Evolutionary conservation across 2,329 filamentous ascomycete species (phyloP), one percentile per base, ranked within the genome.

Genomic region (Malbranchea zuffiana): DNA sequence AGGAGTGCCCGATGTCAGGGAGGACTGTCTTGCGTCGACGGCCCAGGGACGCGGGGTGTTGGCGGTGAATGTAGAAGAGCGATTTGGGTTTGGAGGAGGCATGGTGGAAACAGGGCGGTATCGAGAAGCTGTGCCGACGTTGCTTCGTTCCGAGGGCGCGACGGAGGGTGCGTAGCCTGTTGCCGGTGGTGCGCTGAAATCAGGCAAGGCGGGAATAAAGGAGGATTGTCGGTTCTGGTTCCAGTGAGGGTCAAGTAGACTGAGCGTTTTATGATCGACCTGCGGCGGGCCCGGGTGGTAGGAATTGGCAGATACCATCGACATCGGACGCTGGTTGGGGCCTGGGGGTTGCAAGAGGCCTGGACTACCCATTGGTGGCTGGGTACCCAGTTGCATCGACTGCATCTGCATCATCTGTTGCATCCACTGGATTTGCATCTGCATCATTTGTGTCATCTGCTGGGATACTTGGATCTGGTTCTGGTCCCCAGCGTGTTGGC

Each of bases 371-470:
- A 50, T 48, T 19, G 42, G 46, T 39, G 40, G 39, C 39, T 54
- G 54, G 42, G 33, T 39, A 13, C 53, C 46, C 15, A 43, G 47
- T 28, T 59, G 59, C 39, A 55, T 51, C 16, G 57, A 68, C 71
- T 84, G 82, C 75, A 85, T 80, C 26, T 61, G 57, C 52, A 66
- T 63, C 63, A 69, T 68, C 46, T 66, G 62, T 51, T 87, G 81
- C 80, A 92, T 88, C 61, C 86, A 86, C 55, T 92, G 82, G 80
- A 92, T 87, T 56, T 93, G 85, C 79, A 90, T 85, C 54, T 86
- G 80, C 81, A 88, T 86, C 62, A 88, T 86, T 50, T 84, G 79
- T 39, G 75, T 72, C 82, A 88, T 87, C 53, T 87, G 81, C 52
- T 85, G 80, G 5, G 74, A 80, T 70, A 90, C 80, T 47, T 87